Percentiles rank a stretch among this genome's conserved stretches.
Conservation (phyloP, 257 asterid species). For the Przewalskia tangutica region DNA sequence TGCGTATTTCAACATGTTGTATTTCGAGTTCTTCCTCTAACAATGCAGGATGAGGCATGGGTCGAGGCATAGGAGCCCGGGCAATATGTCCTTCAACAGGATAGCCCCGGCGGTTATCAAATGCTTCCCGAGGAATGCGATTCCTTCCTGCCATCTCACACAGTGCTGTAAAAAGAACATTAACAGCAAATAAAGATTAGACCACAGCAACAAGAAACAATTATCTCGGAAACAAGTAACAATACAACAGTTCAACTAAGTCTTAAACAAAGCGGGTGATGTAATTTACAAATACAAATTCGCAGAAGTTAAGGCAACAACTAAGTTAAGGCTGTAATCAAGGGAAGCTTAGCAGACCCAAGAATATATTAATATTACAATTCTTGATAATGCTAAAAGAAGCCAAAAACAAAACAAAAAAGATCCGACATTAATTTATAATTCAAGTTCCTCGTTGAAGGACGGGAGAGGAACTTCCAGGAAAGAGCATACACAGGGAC, state of each 20-base stretch:
- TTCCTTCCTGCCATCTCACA: conserved; percentile 76
- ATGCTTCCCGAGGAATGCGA: conserved; percentile 58
- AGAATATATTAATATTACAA: too few relatives aligned
- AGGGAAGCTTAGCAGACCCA: too few relatives aligned
- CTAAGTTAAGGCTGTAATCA: too few relatives aligned
- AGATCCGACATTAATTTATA: too few relatives aligned
- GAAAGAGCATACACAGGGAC: too few relatives aligned
- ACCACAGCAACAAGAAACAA: neutral
- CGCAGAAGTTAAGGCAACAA: too few relatives aligned
- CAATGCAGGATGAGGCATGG: conserved; percentile 75
- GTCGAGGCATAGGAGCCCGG: conserved; percentile 59
- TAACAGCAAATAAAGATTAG: neutral
- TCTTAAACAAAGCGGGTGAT: neutral
- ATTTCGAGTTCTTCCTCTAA: conserved; percentile 90
- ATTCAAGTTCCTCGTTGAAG: too few relatives aligned
- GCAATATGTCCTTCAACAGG: conserved; percentile 42
- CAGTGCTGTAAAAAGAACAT: conserved; percentile 15
- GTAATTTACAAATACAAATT: too few relatives aligned
- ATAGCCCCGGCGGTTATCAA: conserved; percentile 63
- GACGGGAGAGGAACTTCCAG: too few relatives aligned
- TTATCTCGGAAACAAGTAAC: neutral
- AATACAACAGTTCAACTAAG: neutral
- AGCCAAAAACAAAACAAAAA: too few relatives aligned
- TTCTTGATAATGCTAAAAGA: too few relatives aligned
- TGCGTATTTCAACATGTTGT: conserved; percentile 61